Evolutionary conservation across 139 green algal species (phyloP).

Genomic region (Ettlia oleoabundans): DNA sequence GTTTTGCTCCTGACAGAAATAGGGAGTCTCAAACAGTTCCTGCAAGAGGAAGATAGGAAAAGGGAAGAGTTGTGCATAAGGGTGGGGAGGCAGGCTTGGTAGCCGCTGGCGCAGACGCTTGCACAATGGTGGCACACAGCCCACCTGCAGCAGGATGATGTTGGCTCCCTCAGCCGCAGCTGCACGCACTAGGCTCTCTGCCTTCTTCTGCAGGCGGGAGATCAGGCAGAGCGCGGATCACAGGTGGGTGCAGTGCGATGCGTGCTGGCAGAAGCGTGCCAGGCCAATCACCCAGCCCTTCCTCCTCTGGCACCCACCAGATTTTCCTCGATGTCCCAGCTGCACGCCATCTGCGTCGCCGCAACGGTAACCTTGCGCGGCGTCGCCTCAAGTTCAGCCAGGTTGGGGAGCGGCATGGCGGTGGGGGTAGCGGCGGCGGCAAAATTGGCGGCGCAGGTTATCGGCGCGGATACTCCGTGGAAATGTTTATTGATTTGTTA

Average conservation of each 20-base stretch:
- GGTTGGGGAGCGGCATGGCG: not conserved
- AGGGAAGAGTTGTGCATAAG: not conserved
- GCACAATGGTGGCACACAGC: not conserved
- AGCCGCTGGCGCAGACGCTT: not conserved
- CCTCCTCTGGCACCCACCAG: slow-evolving; percentile 3
- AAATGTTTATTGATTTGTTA: not conserved
- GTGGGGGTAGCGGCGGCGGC: too few species aligned
- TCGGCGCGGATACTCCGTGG: not conserved
- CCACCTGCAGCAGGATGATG: slow-evolving; percentile 76
- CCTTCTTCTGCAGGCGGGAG: slow-evolving; percentile 67
- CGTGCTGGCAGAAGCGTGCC: too few species aligned
- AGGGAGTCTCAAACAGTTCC: slow-evolving; percentile 74
- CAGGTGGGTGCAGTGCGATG: too few species aligned
- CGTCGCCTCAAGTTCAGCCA: slow-evolving; percentile 64
- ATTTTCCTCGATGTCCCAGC: slow-evolving; percentile 44
- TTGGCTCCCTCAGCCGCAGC: slow-evolving; percentile 67
- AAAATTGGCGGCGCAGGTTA: too few species aligned
- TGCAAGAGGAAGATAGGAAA: slow-evolving; percentile 22
- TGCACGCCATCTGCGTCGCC: slow-evolving; percentile 64
- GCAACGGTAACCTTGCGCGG: slow-evolving; percentile 70
- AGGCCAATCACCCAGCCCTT: not conserved
- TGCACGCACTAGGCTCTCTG: slow-evolving; percentile 57
- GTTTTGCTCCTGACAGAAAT: slow-evolving; percentile 66
- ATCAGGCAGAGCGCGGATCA: too few species aligned
- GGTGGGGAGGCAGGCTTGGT: not conserved